Conservation (phyloP, 768 basidiomycete species). For the Lenzites betulinus region DNA sequence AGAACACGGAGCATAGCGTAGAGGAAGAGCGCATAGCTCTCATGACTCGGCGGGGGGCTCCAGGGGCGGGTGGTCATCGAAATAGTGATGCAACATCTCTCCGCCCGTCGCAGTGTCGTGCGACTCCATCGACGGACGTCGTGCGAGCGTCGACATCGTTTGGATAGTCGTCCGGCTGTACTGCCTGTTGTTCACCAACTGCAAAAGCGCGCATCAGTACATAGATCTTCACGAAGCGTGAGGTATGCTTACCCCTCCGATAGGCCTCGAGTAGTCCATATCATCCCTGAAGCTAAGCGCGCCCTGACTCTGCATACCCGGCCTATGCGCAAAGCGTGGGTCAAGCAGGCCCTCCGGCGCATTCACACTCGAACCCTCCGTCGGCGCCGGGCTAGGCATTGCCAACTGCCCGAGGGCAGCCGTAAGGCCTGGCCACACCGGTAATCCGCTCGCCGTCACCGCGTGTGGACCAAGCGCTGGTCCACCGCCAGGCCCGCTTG, state of each 20-base stretch:
- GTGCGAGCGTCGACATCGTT: slow-evolving; percentile 15
- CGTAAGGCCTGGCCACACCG: slow-evolving; percentile 23
- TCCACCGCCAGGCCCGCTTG: not conserved
- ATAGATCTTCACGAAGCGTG: not conserved
- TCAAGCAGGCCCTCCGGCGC: slow-evolving; percentile 30
- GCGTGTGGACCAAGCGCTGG: not conserved
- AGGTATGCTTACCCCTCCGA: slow-evolving; percentile 28
- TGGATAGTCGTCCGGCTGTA: slow-evolving; percentile 26
- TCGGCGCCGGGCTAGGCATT: slow-evolving; percentile 28
- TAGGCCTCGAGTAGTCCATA: slow-evolving; percentile 32
- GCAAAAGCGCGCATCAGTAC: not conserved
- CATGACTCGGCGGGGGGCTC: not conserved
- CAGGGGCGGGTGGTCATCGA: not conserved
- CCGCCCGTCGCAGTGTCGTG: slow-evolving; percentile 6
- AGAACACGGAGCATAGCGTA: not conserved
- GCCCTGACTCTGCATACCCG: slow-evolving; percentile 28
- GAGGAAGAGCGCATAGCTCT: not conserved
- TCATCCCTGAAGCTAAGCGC: slow-evolving; percentile 32
- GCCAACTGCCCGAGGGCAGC: slow-evolving; percentile 10
- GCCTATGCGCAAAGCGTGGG: slow-evolving; percentile 16
- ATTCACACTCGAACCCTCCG: slow-evolving; percentile 25
- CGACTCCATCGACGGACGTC: slow-evolving; percentile 8
- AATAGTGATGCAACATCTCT: not conserved
- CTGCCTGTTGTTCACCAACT: slow-evolving; percentile 26
- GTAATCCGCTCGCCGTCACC: slow-evolving; percentile 3